Base-by-base conservation (phyloP, 768 basidiomycete genomes). In the Cystofilobasidium capitatum region DNA sequence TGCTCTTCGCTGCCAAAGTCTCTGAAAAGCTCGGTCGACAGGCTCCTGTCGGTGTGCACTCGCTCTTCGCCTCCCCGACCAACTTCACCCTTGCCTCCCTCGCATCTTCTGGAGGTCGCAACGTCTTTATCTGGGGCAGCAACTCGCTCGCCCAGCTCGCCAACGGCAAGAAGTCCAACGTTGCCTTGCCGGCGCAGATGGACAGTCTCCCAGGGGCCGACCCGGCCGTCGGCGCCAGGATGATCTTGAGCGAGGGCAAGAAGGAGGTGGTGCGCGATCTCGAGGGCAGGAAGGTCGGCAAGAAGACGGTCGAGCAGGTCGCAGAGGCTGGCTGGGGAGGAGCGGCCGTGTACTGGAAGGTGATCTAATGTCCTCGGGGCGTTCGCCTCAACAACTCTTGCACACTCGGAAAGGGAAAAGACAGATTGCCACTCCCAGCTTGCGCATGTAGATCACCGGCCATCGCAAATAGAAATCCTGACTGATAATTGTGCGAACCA, bases 261-360 rank as follows among this genome's bases (percentile, higher is more conserved):
- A 70, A 73, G 36, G 73, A 73, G 2, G 74, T 76, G 51, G 71
- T 76, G 16, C 71, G 72, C 58, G 72, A 76, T 61, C 70, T 74
- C 13, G 54, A 73, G 5, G 76, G 75, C 2, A 74, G 73, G 29
- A 68, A 76, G 58, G 74, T 79, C 60, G 70, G 76, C 12, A 37
- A 29, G 58, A 20, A 73, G 26, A 70, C 70, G 45, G 74, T 75
- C 22, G 76, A 77, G 62, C 76, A 79, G 69, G 73, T 73, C 0
- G 73, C 77, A 31, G 73, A 74, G 42, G 76, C 78, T 6, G 79
- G 78, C 0, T 77, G 74, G 29, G 77, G 76, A 37, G 74, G 74
- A 4, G 76, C 75, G 9, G 77, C 75, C 6, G 72, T 79, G 24
- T 80, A 78, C 64, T 78, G 77, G 74, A 76, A 76, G 71, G 74